Evolutionary conservation across 2,329 filamentous ascomycete genomes (phyloP).

Genomic region (Microascus cirrosus): DNA sequence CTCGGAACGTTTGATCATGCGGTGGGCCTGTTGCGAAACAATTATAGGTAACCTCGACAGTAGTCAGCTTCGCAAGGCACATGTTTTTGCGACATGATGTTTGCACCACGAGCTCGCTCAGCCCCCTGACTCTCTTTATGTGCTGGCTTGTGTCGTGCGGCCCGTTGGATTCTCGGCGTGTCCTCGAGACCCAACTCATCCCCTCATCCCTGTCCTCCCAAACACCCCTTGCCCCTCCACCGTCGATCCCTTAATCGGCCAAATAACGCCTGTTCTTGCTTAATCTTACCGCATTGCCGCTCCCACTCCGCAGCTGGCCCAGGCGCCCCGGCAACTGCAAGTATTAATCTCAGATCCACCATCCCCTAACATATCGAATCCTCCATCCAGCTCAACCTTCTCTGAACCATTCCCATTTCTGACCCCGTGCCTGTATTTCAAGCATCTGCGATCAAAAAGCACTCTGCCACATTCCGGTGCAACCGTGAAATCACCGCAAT

Average conservation of each 20-base stretch:
- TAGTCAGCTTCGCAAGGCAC: too few species aligned
- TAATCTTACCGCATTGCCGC: not conserved
- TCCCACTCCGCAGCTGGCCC: not conserved
- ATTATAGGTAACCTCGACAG: too few species aligned
- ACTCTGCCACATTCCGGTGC: not conserved
- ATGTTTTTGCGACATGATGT: not conserved
- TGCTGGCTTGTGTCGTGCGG: not conserved
- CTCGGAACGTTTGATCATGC: not conserved
- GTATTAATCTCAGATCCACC: not conserved
- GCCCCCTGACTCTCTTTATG: not conserved
- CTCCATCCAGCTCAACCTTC: not conserved
- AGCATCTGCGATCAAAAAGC: not conserved
- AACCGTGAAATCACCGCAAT: constrained; percentile 9
- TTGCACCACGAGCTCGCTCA: not conserved
- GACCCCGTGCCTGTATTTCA: not conserved
- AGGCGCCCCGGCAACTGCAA: not conserved
- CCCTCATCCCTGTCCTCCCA: not conserved
- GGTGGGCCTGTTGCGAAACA: not conserved
- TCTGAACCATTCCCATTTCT: not conserved
- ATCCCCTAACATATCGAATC: not conserved
- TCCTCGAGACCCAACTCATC: not conserved
- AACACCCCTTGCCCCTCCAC: not conserved
- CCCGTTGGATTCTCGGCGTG: not conserved
- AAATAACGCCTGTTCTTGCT: not conserved
- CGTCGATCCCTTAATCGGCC: not conserved